Base-by-base conservation (phyloP, 2,329 filamentous ascomycete genomes). In the Diaporthe nobilis region DNA sequence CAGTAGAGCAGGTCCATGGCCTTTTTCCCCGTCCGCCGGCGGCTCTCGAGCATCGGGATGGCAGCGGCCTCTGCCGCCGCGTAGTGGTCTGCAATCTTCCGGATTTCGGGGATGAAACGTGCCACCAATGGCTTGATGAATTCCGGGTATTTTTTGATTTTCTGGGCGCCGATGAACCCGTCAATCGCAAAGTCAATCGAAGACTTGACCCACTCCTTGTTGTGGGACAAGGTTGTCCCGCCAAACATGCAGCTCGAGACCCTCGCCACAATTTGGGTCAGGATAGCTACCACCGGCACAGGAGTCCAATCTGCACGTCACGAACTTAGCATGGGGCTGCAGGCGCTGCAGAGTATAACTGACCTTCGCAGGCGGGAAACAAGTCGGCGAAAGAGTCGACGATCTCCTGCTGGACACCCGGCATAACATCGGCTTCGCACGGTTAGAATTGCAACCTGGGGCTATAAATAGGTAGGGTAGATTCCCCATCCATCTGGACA, bases 161-260 rank as follows among this genome's bases (percentile, higher is more conserved):
- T 58, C 37, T 81, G 81, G 2, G 81, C 80, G 3, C 78, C 81
- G 17, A 81, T 77, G 61, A 83, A 82, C 17, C 81, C 81, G 53
- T 81, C 80, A 7, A 78, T 75, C 0, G 82, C 79, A 67, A 82
- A 84, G 42, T 77, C 67, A 25, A 82, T 81, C 1, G 81, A 78
- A 10, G 80, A 75, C 8, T 81, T 37, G 1, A 84, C 75, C 80
- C 82, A 84, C 51, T 81, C 78, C 10, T 81, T 78, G 60, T 83
- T 81, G 2, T 73, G 73, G 12, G 76, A 78, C 6, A 83, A 76
- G 10, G 58, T 60, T 10, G 71, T 78, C 0, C 80, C 81, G 7
- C 78, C 80, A 47, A 82, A 82, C 80, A 83, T 82, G 47, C 81
- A 76, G 70, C 76, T 79, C 0, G 81, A 81, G 3, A 79, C 80